These are phyloP conservation scores for Cylindrodendrum hubeiense DNA, from an alignment of 2,329 filamentous ascomycete genomes.

Conservation along the genomic window DNA sequence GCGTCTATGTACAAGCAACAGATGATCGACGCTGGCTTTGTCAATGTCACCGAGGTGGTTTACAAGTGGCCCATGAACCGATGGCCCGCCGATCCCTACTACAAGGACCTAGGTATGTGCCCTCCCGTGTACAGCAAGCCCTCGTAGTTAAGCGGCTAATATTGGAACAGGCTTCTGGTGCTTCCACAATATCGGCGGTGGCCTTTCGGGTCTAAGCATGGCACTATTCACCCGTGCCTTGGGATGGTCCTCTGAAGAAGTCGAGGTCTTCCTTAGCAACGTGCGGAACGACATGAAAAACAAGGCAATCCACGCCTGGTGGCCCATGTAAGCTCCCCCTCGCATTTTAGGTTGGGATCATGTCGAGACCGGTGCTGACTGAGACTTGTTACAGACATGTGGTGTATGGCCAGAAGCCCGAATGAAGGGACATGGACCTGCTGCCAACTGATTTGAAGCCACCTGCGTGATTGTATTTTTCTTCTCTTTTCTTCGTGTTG, in stretches of 20 bases:
- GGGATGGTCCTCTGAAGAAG: constrained; percentile 50
- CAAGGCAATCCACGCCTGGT: constrained; percentile 52
- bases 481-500: not conserved
- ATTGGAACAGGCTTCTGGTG: constrained; percentile 56
- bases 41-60: constrained; percentile 60
- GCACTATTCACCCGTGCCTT: constrained; percentile 53
- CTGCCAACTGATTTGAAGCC: no score
- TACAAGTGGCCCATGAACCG: constrained; percentile 64
- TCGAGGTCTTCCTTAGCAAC: constrained; percentile 49
- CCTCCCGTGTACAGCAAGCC: no score
- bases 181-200: constrained; percentile 49
- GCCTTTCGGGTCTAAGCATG: constrained; percentile 52
- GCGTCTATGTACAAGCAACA: constrained; percentile 48
- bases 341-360: not conserved
- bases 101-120: constrained; percentile 62
- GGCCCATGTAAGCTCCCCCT: constrained; percentile 50
- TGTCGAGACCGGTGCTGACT: not conserved
- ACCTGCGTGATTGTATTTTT: not conserved
- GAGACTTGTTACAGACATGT: constrained; percentile 26
- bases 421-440: constrained; percentile 7
- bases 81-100: constrained; percentile 64
- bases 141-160: constrained; percentile 1
- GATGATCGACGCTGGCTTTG: constrained; percentile 65
- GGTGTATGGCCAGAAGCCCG: constrained; percentile 42
- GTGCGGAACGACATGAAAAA: constrained; percentile 51